Evolutionary conservation across 176 grass and related monocot genomes (phyloP), one percentile per base, ranked within the genome.

Genomic region (bread wheat (Triticum aestivum)): DNA sequence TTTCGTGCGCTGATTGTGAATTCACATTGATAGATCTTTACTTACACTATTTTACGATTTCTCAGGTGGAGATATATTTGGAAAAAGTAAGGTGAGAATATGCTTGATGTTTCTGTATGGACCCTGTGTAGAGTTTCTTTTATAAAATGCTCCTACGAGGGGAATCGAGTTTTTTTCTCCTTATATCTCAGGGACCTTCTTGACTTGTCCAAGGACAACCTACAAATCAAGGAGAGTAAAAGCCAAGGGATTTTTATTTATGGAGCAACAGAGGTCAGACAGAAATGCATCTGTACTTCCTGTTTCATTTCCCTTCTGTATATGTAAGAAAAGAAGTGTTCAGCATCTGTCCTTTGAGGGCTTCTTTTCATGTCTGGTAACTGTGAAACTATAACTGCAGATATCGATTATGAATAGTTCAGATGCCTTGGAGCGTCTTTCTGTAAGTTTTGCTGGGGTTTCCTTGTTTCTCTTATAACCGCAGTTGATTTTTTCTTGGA

Each of bases 181-280:
- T 62, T 59, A 12, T 89, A 83, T 89, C 32, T 32, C 73, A 98
- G 95, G 86, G 95, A 95, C 85, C 95, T 98, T 90, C 89, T 98
- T 80, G 93, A 98, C 90, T 87, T 95, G 86, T 93, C 91, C 78
- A 98, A 98, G 82, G 95, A 98, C 77, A 98, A 93, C 84, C 81
- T 95, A 39, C 93, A 95, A 52, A 98, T 98, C 79, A 98, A 98
- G 90, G 93, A 98, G 88, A 92, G 88, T 69, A 93, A 90, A 87
- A 88, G 51, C 77, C 93, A 92, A 77, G 95, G 93, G 34, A 95
- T 95, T 83, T 98, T 91, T 76, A 95, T 98, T 90, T 87, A 77
- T 87, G 93, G 95, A 47, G 93, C 93, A 92, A 93, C 93, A 81
- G 91, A 95, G 93, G 95, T 95, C 23, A 68, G 79, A 72, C 49